These are phyloP conservation scores for Solanum corneliomulleri DNA, from an alignment of 257 asterid genomes.

Conservation along the genomic window DNA sequence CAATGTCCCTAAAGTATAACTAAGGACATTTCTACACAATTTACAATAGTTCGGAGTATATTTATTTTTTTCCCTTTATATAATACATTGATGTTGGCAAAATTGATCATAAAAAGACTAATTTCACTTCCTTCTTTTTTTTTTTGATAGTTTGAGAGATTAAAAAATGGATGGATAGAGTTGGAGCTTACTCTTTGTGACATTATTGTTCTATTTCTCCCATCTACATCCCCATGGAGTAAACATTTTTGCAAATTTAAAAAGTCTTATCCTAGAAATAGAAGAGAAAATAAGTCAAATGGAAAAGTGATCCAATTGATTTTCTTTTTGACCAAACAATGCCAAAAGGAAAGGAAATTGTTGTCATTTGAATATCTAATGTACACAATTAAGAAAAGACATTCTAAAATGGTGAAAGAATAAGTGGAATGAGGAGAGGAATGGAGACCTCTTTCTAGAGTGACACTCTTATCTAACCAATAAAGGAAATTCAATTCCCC, in stretches of 20 bases:
- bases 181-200: background rate
- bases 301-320: background rate
- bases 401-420: background rate
- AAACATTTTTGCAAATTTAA: background rate
- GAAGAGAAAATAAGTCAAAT: background rate
- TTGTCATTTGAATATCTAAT: background rate
- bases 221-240: background rate
- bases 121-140: background rate
- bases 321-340: background rate
- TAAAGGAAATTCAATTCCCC: background rate
- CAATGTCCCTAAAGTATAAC: too few species aligned
- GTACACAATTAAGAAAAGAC: background rate
- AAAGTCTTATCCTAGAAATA: background rate
- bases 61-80: too few species aligned
- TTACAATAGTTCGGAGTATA: too few species aligned
- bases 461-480: background rate
- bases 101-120: too few species aligned
- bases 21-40: too few species aligned
- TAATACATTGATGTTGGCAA: too few species aligned
- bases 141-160: background rate
- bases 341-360: background rate
- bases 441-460: background rate
- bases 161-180: background rate
- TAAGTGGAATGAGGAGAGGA: background rate
- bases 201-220: background rate